These are phyloP conservation scores for Musa troglodytarum DNA, from an alignment of 176 grass and related monocot genomes.

Conservation along the genomic window DNA sequence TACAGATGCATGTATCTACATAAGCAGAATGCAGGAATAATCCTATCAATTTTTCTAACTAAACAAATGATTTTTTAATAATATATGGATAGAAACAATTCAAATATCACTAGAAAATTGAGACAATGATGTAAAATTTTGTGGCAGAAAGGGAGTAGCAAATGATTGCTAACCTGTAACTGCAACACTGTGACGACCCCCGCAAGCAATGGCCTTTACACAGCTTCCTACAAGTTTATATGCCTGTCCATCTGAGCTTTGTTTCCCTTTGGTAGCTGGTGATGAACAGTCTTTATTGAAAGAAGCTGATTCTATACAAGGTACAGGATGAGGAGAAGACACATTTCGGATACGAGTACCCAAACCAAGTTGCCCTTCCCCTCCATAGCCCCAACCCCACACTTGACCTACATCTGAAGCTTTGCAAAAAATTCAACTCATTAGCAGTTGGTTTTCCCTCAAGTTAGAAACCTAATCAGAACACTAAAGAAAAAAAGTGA, in stretches of 20 bases:
- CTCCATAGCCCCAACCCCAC: conserved; percentile 99
- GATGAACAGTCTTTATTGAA: conserved; percentile 52
- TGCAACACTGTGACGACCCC: conserved; percentile 88
- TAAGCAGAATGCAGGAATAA: too few species aligned
- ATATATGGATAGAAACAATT: not conserved
- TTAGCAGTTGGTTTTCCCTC: conserved; percentile 18
- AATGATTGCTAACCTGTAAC: conserved; percentile 51
- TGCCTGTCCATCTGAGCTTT: conserved; percentile 44
- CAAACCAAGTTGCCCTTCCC: conserved; percentile 93
- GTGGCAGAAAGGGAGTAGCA: not conserved
- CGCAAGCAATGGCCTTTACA: conserved; percentile 87
- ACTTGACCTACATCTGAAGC: conserved; percentile 91
- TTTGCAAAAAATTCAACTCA: conserved; percentile 27
- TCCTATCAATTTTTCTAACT: too few species aligned
- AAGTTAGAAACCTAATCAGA: not conserved
- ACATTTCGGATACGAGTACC: conserved; percentile 85
- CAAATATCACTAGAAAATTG: not conserved
- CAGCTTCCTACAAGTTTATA: conserved; percentile 60
- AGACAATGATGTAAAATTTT: not conserved
- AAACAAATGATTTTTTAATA: not conserved
- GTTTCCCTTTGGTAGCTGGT: conserved; percentile 42
- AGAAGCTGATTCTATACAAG: conserved; percentile 68
- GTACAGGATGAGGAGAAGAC: conserved; percentile 83
- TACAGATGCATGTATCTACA: too few species aligned
- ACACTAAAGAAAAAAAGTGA: not conserved